Conservation (phyloP, 495 filamentous ascomycete species). For the Penicillium ochrochloron region DNA sequence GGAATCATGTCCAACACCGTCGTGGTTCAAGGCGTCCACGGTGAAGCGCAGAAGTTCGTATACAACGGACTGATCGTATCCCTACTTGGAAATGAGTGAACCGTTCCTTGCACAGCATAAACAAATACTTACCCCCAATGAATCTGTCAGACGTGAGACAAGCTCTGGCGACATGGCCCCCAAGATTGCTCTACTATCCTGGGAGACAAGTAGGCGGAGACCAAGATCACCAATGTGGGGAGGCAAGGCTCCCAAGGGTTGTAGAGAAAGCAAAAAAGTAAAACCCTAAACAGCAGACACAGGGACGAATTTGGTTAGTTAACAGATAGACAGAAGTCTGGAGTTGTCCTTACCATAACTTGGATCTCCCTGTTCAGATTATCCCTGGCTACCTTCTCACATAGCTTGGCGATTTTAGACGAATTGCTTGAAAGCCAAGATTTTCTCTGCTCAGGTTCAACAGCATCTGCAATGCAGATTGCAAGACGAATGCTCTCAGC, state of each 20-base stretch:
- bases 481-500: slow-evolving; percentile 56
- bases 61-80: slow-evolving; percentile 30
- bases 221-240: slow-evolving; percentile 32
- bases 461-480: slow-evolving; percentile 48
- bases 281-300: slow-evolving; percentile 35
- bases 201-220: slow-evolving; percentile 35
- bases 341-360: slow-evolving; percentile 42
- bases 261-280: slow-evolving; percentile 42
- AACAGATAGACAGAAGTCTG: slow-evolving; percentile 13
- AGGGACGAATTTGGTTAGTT: not conserved
- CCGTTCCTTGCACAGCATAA: not conserved
- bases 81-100: slow-evolving; percentile 25
- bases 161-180: slow-evolving; percentile 28
- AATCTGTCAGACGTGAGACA: slow-evolving; percentile 32
- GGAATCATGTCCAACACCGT: not conserved
- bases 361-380: slow-evolving; percentile 47
- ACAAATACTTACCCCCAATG: slow-evolving; percentile 33
- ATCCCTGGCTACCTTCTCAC: slow-evolving; percentile 51
- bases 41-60: slow-evolving; percentile 31
- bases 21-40: slow-evolving; percentile 28
- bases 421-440: slow-evolving; percentile 51
- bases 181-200: slow-evolving; percentile 30
- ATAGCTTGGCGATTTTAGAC: slow-evolving; percentile 54
- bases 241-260: slow-evolving; percentile 29
- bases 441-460: slow-evolving; percentile 45